Base-by-base conservation (phyloP, 495 filamentous ascomycete genomes). In the Penicillium coprophilum region DNA sequence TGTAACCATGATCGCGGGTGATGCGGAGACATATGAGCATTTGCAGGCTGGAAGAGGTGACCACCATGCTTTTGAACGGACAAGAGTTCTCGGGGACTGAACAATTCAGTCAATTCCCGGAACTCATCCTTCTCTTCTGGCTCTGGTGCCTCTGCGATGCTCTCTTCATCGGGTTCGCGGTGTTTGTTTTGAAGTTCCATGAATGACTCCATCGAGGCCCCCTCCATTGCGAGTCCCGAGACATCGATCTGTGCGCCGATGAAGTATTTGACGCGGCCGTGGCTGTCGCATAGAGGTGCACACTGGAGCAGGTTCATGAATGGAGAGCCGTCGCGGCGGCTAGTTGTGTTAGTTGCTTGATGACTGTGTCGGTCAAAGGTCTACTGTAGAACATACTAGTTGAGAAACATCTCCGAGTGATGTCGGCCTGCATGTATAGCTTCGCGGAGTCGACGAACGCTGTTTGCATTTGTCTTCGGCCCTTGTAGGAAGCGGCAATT, bases 281-380 rank as follows among this genome's bases (percentile, higher is more conserved):
- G 74, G 59, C 82, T 82, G 66, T 87, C 84, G 62, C 77, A 80
- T 12, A 87, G 72, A 6, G 83, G 84, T 7, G 84, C 80, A 53
- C 80, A 80, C 77, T 85, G 82, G 20, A 87, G 75, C 6, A 87
- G 74, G 50, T 87, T 87, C 72, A 86, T 78, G 63, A 87, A 87
- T 2, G 84, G 85, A 13, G 79, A 82, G 9, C 84, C 84, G 60
- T 86, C 82, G 46, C 82, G 72, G 23, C 81, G 77, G 61, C 80
- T 84, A 58, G 21, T 6, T 1, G 24, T 15, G 41, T 48, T 38
- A 19, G 31, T 17, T 1, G 32, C 5, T 24, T 24, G 31, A 17
- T 46, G 17, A 15, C 31, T 19, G 12, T 6, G 3, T 31, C 6
- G 5, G 27, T 23, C 38, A 57, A 38, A 23, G 19, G 43, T 47